A percentile compares a stretch with the other conserved stretches of the same genome.
Conservation (phyloP, 2,329 filamentous ascomycete species). For the Domatiomyces catenatus region DNA sequence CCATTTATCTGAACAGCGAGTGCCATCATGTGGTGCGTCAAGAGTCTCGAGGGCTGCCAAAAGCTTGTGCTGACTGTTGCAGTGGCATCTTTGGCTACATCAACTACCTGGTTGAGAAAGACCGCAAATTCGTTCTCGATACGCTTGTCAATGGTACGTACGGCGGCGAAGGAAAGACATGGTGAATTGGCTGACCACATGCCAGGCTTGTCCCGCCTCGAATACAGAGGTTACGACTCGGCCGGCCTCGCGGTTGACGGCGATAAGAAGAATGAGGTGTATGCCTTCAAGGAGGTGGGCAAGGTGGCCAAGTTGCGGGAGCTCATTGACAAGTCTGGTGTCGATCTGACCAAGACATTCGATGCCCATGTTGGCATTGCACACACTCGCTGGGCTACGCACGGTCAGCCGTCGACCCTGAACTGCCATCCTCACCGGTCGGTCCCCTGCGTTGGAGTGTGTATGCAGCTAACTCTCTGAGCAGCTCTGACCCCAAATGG, state of each 20-base stretch:
- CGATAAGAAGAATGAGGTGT: conserved; percentile 96
- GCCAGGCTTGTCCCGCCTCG: conserved; percentile 77
- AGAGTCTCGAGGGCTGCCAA: neutral
- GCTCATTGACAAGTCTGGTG: conserved; percentile 68
- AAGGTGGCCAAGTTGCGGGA: conserved; percentile 95
- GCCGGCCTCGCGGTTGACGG: conserved; percentile 91
- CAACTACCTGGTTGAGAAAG: conserved; percentile 98
- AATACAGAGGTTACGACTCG: conserved; percentile 98
- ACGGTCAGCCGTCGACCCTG: conserved; percentile 77
- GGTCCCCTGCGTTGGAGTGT: conserved; percentile 21
- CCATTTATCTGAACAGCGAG: neutral
- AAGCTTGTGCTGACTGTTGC: neutral
- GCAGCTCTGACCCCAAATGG: conserved; percentile 81
- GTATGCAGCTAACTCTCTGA: conserved; percentile 3
- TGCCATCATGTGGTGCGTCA: neutral
- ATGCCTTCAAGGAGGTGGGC: conserved; percentile 97
- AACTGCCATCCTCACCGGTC: conserved; percentile 99
- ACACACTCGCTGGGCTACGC: conserved; percentile 97
- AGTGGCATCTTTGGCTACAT: conserved; percentile 97
- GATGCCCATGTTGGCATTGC: conserved; percentile 97
- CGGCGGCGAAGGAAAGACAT: neutral
- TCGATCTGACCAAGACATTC: conserved; percentile 83
- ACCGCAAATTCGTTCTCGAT: conserved; percentile 88
- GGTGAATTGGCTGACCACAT: conserved; percentile 3
- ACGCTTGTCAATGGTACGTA: conserved; percentile 84